These are phyloP conservation scores for Euphorbia tirucalli DNA, from an alignment of 345 rosid genomes.

Conservation along the genomic window DNA sequence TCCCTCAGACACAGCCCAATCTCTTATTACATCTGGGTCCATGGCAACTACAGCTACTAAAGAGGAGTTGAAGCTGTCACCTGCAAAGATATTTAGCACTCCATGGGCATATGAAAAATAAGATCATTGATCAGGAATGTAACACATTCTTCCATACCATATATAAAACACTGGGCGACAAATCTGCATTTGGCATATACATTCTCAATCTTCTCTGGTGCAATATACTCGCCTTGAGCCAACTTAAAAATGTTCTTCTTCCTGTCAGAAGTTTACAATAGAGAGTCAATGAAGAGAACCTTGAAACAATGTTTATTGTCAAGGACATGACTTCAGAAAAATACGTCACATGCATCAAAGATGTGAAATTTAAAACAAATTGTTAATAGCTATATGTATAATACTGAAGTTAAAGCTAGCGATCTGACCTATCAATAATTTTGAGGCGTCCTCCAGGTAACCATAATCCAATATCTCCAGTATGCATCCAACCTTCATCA, in stretches of 20 bases:
- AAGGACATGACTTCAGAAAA: background rate
- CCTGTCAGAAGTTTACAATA: conserved; percentile 17
- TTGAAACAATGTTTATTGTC: background rate
- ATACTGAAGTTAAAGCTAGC: background rate
- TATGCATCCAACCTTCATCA: conserved; percentile 42
- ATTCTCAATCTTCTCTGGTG: conserved; percentile 48
- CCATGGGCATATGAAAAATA: conserved; percentile 15
- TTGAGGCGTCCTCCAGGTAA: conserved; percentile 50
- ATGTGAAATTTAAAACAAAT: background rate
- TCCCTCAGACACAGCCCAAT: conserved; percentile 73
- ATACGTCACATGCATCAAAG: background rate
- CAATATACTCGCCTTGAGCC: conserved; percentile 52
- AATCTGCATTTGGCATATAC: conserved; percentile 42
- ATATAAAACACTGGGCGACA: conserved; percentile 40
- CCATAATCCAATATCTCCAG: conserved; percentile 50
- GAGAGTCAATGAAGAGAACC: background rate
- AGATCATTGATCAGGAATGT: conserved; percentile 7
- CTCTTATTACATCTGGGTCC: conserved; percentile 70
- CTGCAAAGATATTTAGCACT: conserved; percentile 37
- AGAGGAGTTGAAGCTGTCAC: conserved; percentile 80
- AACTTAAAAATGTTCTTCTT: conserved; percentile 51
- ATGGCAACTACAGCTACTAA: conserved; percentile 73
- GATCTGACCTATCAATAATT: conserved; percentile 38
- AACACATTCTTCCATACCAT: conserved; percentile 25
- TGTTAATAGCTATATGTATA: background rate